Conservation (phyloP, 192 early-diverging fungal species). For the Allomyces macrogynus region DNA sequence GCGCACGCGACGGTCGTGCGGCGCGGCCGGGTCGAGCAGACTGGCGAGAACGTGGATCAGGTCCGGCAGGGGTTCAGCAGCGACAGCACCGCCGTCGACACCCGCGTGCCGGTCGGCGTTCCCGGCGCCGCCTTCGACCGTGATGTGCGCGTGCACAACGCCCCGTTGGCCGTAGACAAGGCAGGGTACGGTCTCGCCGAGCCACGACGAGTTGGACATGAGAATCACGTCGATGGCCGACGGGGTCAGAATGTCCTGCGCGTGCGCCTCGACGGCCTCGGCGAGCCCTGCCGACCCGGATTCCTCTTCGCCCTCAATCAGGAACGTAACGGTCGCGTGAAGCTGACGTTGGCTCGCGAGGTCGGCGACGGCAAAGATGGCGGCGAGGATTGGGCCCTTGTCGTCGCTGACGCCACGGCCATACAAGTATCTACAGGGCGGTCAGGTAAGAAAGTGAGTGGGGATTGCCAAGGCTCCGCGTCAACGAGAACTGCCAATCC, state of each 20-base stretch:
- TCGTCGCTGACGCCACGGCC: slow-evolving; percentile 5
- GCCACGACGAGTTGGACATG: background rate
- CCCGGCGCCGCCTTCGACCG: background rate
- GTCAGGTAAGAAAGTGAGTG: too few relatives aligned
- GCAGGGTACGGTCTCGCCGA: background rate
- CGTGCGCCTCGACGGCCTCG: background rate
- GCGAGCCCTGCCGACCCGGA: background rate
- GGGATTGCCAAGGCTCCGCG: too few relatives aligned
- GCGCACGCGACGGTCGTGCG: background rate
- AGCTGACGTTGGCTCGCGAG: background rate
- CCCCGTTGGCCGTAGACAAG: background rate
- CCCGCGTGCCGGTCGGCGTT: background rate
- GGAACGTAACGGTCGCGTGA: background rate
- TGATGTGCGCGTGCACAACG: background rate
- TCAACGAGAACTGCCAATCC: too few relatives aligned
- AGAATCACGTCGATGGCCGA: background rate
- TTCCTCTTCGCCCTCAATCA: background rate
- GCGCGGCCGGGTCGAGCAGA: background rate
- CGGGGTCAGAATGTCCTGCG: background rate
- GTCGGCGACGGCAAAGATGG: background rate
- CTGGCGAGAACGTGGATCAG: background rate
- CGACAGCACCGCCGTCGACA: background rate
- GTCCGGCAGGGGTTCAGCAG: background rate
- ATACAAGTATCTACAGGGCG: background rate
- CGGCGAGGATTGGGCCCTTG: slow-evolving; percentile 3